Evolutionary conservation across 164 flowering plant genomes (phyloP).

Genomic region (Stephania yunnanensis): DNA sequence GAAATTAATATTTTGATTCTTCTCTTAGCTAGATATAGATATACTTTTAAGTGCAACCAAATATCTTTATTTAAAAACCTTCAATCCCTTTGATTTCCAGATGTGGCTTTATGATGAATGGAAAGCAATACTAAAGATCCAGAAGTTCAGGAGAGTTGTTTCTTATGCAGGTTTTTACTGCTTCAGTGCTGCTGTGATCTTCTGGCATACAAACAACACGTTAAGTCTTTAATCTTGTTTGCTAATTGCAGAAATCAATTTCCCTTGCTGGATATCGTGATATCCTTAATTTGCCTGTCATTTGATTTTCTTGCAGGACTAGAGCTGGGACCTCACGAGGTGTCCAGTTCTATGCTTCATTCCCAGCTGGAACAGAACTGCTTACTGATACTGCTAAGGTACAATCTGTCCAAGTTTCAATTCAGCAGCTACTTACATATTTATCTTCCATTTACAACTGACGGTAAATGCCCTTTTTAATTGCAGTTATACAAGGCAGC

Average conservation of each 20-base stretch:
- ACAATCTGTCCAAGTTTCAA: slow-evolving; percentile 11
- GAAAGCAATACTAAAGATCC: slow-evolving; percentile 57
- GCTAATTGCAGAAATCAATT: neutral
- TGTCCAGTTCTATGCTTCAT: neutral
- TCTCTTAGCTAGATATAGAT: too few relatives aligned
- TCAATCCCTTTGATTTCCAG: neutral
- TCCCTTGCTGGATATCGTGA: neutral
- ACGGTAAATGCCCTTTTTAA: neutral
- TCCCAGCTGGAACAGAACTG: neutral
- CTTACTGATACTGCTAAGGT: neutral
- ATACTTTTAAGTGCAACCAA: too few relatives aligned
- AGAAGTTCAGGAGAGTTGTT: slow-evolving; percentile 66
- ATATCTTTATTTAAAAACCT: neutral
- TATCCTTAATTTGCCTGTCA: neutral
- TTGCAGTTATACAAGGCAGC: slow-evolving; percentile 83
- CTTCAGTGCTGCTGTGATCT: slow-evolving; percentile 44
- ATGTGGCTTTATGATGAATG: slow-evolving; percentile 43
- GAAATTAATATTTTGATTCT: too few relatives aligned
- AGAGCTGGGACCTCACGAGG: slow-evolving; percentile 78
- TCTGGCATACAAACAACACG: slow-evolving; percentile 76
- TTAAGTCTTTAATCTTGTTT: slow-evolving; percentile 23
- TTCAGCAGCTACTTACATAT: neutral
- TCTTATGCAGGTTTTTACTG: slow-evolving; percentile 64
- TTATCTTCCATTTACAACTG: neutral
- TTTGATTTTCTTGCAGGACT: slow-evolving; percentile 44